These are phyloP conservation scores for Harringtonia lauricola DNA, from an alignment of 2,329 filamentous ascomycete species.

Conservation along the genomic window DNA sequence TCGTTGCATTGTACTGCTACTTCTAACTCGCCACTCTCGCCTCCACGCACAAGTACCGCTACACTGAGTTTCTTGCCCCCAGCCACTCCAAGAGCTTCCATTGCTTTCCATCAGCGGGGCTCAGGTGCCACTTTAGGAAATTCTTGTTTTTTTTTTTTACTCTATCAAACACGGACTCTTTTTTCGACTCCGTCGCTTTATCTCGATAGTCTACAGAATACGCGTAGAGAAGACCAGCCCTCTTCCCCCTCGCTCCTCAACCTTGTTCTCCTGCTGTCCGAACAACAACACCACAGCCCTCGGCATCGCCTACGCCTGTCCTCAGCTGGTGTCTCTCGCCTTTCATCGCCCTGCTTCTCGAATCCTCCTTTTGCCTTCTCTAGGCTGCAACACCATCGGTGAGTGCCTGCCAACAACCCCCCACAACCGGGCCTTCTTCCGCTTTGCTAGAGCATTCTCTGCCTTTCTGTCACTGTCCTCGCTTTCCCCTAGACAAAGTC, in stretches of 20 bases:
- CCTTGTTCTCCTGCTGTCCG: too few species aligned
- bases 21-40: neutral
- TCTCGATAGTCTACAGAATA: too few species aligned
- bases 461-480: neutral
- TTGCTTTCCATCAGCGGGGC: slow-evolving; percentile 15
- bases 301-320: too few species aligned
- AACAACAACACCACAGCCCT: too few species aligned
- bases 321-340: too few species aligned
- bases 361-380: too few species aligned
- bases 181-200: neutral
- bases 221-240: too few species aligned
- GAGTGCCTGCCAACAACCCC: too few species aligned
- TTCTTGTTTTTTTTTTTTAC: neutral
- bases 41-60: neutral
- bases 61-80: neutral
- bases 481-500: neutral
- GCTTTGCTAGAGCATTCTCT: neutral
- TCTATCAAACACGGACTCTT: neutral
- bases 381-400: too few species aligned
- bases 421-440: too few species aligned
- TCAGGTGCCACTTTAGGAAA: slow-evolving; percentile 9
- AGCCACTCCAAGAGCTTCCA: slow-evolving; percentile 14
- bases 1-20: neutral
- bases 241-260: too few species aligned
- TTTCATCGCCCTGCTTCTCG: neutral